phyloP scores from a whole-genome alignment of 1,284 basidiomycete genomes.

The Crucibulum parvulum region DNA sequence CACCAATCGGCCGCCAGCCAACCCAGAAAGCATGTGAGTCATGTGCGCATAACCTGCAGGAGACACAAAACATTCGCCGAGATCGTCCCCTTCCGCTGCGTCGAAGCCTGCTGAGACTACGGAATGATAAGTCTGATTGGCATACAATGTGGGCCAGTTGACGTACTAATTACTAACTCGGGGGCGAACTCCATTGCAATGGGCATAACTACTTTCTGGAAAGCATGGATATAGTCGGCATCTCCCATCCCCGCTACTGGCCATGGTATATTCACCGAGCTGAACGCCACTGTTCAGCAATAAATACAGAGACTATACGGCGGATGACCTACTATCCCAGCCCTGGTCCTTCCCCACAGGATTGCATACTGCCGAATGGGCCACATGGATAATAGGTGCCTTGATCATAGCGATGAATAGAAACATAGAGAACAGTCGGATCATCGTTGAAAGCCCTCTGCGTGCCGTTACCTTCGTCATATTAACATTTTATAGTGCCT shows the following conservation, averaged over 20 bases:
- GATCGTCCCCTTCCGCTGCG: conserved; percentile 90
- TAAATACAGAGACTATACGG: background rate
- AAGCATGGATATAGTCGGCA: conserved; percentile 96
- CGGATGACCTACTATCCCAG: conserved; percentile 75
- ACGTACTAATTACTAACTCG: conserved; percentile 93
- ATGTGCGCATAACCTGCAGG: conserved; percentile 98
- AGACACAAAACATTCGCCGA: conserved; percentile 91
- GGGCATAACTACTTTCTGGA: conserved; percentile 96
- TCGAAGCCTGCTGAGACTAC: conserved; percentile 98
- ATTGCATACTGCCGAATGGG: conserved; percentile 86
- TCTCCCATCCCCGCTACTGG: conserved; percentile 89
- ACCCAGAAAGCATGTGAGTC: conserved; percentile 94
- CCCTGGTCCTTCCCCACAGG: conserved; percentile 85
- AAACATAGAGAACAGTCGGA: conserved; percentile 92
- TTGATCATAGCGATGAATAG: conserved; percentile 93
- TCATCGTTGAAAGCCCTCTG: conserved; percentile 96
- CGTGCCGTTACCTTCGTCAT: conserved; percentile 86
- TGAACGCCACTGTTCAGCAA: conserved; percentile 34
- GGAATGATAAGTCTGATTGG: background rate
- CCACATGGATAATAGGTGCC: conserved; percentile 94
- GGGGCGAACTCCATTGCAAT: conserved; percentile 97
- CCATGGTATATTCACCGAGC: conserved; percentile 98
- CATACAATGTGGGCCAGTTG: background rate
- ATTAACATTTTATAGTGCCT: background rate
- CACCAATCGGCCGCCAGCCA: conserved; percentile 90